phyloP scores from a whole-genome alignment of 257 asterid genomes.

The Ajuga chamaepitys region DNA sequence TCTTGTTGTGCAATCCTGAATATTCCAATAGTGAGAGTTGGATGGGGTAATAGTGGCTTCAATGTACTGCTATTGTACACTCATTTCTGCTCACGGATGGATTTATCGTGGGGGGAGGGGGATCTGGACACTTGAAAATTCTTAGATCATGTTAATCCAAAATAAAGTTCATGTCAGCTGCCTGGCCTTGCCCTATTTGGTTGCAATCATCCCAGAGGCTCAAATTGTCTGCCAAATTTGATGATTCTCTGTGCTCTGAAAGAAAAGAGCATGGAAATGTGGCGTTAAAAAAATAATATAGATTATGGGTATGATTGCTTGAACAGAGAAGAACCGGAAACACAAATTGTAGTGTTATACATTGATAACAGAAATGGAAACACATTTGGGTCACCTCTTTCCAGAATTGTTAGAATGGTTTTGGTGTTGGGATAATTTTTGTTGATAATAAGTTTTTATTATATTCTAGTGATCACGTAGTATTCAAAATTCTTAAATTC shows the following conservation, averaged over 20 bases:
- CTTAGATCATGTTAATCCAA: background rate
- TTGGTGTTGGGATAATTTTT: background rate
- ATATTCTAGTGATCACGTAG: background rate
- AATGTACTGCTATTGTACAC: background rate
- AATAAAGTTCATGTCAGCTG: background rate
- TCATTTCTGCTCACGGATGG: background rate
- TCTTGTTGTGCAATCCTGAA: too few species aligned
- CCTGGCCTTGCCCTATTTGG: background rate
- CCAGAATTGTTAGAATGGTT: background rate
- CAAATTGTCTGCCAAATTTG: background rate
- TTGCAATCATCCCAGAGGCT: background rate
- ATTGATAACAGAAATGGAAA: background rate
- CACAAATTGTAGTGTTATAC: background rate
- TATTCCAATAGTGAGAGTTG: too few species aligned
- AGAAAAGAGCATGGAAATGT: background rate
- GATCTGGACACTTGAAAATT: background rate
- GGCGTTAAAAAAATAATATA: background rate
- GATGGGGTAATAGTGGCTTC: too few species aligned
- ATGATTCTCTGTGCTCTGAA: background rate
- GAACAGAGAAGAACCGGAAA: too few species aligned
- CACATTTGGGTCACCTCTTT: background rate
- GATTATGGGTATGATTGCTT: background rate
- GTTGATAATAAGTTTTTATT: background rate
- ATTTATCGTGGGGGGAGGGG: background rate
- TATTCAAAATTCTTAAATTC: background rate